Evolutionary conservation across 2,329 filamentous ascomycete species (phyloP), one percentile per base, ranked within the genome.

Genomic region (Fusarium zealandicum): DNA sequence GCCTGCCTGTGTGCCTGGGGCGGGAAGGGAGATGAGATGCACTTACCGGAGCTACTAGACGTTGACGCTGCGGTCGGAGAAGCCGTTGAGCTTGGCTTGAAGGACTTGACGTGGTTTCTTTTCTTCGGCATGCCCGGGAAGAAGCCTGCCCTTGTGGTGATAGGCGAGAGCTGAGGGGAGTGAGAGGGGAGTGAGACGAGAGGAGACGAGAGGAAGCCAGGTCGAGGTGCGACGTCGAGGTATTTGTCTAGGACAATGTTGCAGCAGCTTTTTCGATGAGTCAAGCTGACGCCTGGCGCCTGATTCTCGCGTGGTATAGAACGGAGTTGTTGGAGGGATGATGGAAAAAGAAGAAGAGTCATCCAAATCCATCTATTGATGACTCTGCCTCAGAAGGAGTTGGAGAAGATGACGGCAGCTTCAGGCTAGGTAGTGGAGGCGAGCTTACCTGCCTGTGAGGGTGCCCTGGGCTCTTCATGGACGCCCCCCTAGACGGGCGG

Each of bases 121-220:
- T 86, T 87, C 78, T 86, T 87, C 73, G 85, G 82, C 85, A 88
- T 88, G 57, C 72, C 75, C 69, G 51, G 50, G 51, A 50, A 56
- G 47, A 54, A 65, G 59, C 8, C 47, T 60, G 42, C 37, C 46
- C 54, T 49, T 46, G 33, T 41, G 30, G 31, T 45, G 36, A 30
- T 35, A 47, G 49, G 43, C 42, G 58, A 54, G n/a, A 54, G 59
- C 31, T 47, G 49, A 51, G 22, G 18, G 39, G 43, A 56, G 53
- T 37, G 55, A 55, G 37, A 45, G 42, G 22, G 7, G 36, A 45
- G 51, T 51, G 39, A 51, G 28, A 35, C 16, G 25, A 40, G 39
- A 36, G 40, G 53, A 50, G n/a, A n/a, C n/a, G n/a, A n/a, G 22
- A 25, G 22, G 22, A 25, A 8, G 22, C 22, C 22, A 5, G 7